These are phyloP conservation scores for Candida multigemmis DNA, from an alignment of 805 yeast genomes.

Conservation along the genomic window DNA sequence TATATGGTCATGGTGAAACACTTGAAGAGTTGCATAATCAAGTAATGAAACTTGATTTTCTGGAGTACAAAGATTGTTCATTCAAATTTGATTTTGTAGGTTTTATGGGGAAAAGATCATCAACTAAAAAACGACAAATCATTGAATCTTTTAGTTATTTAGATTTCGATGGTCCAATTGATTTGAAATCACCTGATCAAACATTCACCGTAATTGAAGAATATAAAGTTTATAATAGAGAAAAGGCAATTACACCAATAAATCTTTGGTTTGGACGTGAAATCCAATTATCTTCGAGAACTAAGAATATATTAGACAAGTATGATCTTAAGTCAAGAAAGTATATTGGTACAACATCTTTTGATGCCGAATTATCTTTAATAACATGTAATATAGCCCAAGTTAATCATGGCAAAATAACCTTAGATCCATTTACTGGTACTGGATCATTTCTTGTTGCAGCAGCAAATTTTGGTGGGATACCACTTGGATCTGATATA, in stretches of 20 bases:
- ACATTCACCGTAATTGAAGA: slow-evolving; percentile 69
- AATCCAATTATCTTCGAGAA: slow-evolving; percentile 54
- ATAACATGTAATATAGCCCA: slow-evolving; percentile 85
- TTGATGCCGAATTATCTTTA: slow-evolving; percentile 87
- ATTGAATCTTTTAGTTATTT: slow-evolving; percentile 69
- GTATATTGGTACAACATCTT: slow-evolving; percentile 92
- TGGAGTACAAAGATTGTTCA: slow-evolving; percentile 34
- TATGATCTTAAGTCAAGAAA: slow-evolving; percentile 77
- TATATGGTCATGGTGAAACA: slow-evolving; percentile 66
- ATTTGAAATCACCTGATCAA: slow-evolving; percentile 69
- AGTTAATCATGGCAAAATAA: slow-evolving; percentile 51
- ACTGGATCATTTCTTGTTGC: slow-evolving; percentile 92
- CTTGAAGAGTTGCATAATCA: slow-evolving; percentile 50
- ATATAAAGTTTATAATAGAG: slow-evolving; percentile 42
- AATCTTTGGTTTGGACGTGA: slow-evolving; percentile 70
- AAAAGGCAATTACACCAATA: slow-evolving; percentile 40
- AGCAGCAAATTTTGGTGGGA: slow-evolving; percentile 76
- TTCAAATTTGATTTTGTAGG: slow-evolving; percentile 82
- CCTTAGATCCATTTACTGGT: slow-evolving; percentile 94
- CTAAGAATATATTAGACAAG: slow-evolving; percentile 56
- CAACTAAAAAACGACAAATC: slow-evolving; percentile 41
- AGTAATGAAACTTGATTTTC: slow-evolving; percentile 27
- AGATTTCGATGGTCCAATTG: slow-evolving; percentile 67
- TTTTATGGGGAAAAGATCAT: slow-evolving; percentile 57
- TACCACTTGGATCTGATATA: slow-evolving; percentile 81